Conservation (phyloP, 2,329 filamentous ascomycete species). For the Fusarium algeriense region DNA sequence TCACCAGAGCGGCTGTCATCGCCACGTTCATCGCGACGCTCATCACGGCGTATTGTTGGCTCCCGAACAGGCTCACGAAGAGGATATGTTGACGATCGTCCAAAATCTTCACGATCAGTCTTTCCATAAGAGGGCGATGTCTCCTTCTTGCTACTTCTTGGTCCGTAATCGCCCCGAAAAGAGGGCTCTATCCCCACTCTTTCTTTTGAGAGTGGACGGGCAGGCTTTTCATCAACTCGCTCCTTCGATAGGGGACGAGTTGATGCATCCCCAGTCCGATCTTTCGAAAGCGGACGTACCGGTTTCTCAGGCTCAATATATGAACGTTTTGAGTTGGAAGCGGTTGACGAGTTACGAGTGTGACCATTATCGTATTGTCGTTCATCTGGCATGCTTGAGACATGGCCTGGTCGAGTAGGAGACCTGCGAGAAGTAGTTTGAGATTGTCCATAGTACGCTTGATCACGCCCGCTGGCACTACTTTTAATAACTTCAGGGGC, state of each 20-base stretch:
- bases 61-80: constrained; percentile 31
- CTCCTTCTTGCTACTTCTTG: constrained; percentile 49
- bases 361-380: constrained; percentile 44
- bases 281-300: constrained; percentile 50
- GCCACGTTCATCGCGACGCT: constrained; percentile 47
- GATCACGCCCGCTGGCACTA: constrained; percentile 57
- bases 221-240: constrained; percentile 37
- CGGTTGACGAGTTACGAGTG: constrained; percentile 45
- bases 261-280: constrained; percentile 43
- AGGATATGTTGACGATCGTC: constrained; percentile 26
- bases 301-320: constrained; percentile 46
- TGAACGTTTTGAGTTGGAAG: constrained; percentile 47
- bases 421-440: constrained; percentile 37
- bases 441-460: constrained; percentile 51
- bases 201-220: constrained; percentile 52
- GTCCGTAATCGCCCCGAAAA: constrained; percentile 45
- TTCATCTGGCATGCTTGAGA: constrained; percentile 46
- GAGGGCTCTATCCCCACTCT: constrained; percentile 34
- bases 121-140: constrained; percentile 48
- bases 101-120: constrained; percentile 40
- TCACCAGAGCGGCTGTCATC: constrained; percentile 55
- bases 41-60: constrained; percentile 25
- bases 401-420: constrained; percentile 50
- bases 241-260: constrained; percentile 52
- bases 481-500: constrained; percentile 60